These are phyloP conservation scores for Lepraria neglecta DNA, from an alignment of 495 filamentous ascomycete genomes.

Conservation along the genomic window DNA sequence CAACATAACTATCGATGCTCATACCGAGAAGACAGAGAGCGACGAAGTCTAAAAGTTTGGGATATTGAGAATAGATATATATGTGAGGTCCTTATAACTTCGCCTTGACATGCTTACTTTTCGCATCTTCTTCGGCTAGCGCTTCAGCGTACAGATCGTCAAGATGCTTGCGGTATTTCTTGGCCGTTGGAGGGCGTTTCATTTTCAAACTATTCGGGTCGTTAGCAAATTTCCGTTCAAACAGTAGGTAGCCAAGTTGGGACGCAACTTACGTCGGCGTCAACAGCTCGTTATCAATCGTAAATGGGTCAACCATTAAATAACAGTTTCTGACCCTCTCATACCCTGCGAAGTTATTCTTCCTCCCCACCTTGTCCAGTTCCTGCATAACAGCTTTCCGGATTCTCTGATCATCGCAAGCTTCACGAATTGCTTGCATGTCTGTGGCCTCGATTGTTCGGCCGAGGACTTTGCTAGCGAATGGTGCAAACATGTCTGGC, in stretches of 20 bases:
- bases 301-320: conserved; percentile 83
- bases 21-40: too few relatives aligned
- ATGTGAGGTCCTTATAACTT: conserved; percentile 13
- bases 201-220: conserved; percentile 66
- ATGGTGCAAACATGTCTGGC: conserved; percentile 72
- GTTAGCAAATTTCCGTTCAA: conserved; percentile 33
- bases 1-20: too few relatives aligned
- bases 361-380: conserved; percentile 72
- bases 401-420: conserved; percentile 60
- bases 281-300: conserved; percentile 86
- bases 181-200: conserved; percentile 83
- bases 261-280: conserved; percentile 80
- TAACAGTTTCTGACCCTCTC: conserved; percentile 72
- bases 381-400: conserved; percentile 68
- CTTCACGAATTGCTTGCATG: conserved; percentile 56
- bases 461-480: conserved; percentile 67
- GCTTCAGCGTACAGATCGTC: conserved; percentile 77
- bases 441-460: conserved; percentile 57
- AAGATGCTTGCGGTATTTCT: conserved; percentile 64
- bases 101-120: conserved; percentile 45
- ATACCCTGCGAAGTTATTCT: conserved; percentile 81
- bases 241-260: background rate
- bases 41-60: too few relatives aligned
- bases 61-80: too few relatives aligned
- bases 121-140: conserved; percentile 43